Evolutionary conservation across 2,329 filamentous ascomycete species (phyloP), one percentile per base, ranked within the genome.

Genomic region (Ophiostoma fasciatum): DNA sequence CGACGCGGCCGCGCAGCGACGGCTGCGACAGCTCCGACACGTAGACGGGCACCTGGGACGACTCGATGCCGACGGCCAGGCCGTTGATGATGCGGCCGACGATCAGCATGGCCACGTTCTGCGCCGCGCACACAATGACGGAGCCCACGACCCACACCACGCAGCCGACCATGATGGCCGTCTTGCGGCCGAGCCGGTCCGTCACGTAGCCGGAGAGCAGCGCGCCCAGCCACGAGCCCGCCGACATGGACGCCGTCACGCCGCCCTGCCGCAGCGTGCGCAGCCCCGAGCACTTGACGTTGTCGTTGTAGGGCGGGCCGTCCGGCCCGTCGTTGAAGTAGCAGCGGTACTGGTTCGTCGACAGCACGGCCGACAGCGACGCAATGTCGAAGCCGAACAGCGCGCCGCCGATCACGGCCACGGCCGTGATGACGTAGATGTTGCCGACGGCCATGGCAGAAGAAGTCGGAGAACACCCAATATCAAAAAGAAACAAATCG

Each of bases 51-150:
- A 80, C 78, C 50, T 82, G 74, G 19, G 78, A 74, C 18, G 75
- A 81, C 53, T 71, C 77, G 50, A 82, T 81, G 45, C 78, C 79
- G 41, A 82, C 77, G 32, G 70, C 69, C 44, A 82, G 51, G 41
- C 78, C 78, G 56, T 81, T 81, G 59, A 84, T 71, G 51, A 80
- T 53, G 47, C 78, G 77, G 32, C 78, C 77, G 19, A 69, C 72
- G 32, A 78, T 68, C 17, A 84, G 62, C 78, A 66, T 66, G 23
- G 56, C 57, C 36, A 64, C 61, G 46, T 64, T 62, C 32, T 63
- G 56, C 1, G 62, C 50, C 20, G 64, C 64, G 38, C 56, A 60
- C 26, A 54, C 51, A 34, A 70, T 48, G 35, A 59, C 54, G 3
- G 62, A 68, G 4, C 66, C 66, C 37, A 69, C 43, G 4, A 65